Base-by-base conservation (phyloP, 345 rosid species). In the Iberis pinnata region DNA sequence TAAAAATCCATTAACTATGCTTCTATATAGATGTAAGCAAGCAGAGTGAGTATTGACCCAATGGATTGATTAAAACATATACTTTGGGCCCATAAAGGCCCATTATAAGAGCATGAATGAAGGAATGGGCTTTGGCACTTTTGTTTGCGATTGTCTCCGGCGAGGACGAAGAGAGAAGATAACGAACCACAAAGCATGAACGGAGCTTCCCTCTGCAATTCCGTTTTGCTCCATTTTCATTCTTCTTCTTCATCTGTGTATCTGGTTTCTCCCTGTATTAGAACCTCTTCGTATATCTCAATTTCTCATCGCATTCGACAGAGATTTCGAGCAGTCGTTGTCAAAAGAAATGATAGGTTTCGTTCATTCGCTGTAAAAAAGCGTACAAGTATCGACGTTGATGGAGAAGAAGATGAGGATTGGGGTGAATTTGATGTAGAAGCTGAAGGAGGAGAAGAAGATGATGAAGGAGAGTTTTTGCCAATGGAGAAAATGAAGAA, bases 401-500 rank as follows among this genome's bases (percentile, higher is more conserved):
- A 56, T 4, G 79, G 55, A 8, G 77, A 69, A 1, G 78, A 50
- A 0, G 41, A 67, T 8, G 81, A 70, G 0, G 73, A 65, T 59
- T 63, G 66, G 53, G 72, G 16, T 16, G 72, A 63, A 1, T 53
- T 53, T n/a, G 71, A 60, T 10, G 69, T 15, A 16, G 76, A 58
- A 1, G 77, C 3, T 5, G 73, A 63, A 9, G 73, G 17, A 15
- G 80, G 59, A 1, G 78, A 62, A 2, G 80, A 65, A 0, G 78
- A 76, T 3, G 80, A 73, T 1, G 86, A 36, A 16, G 83, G 33
- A 18, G 49, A 70, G 75, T 11, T 67, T 38, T 17, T 82, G 52
- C 82, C 94, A 6, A 37, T 73, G 22, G 86, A 53, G 39, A 60
- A 79, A 64, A 83, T 86, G 96, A 61, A 63, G 62, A 51, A 66